phyloP scores from a whole-genome alignment of 2,329 filamentous ascomycete species.

The Aaosphaeria pasadenensis region DNA sequence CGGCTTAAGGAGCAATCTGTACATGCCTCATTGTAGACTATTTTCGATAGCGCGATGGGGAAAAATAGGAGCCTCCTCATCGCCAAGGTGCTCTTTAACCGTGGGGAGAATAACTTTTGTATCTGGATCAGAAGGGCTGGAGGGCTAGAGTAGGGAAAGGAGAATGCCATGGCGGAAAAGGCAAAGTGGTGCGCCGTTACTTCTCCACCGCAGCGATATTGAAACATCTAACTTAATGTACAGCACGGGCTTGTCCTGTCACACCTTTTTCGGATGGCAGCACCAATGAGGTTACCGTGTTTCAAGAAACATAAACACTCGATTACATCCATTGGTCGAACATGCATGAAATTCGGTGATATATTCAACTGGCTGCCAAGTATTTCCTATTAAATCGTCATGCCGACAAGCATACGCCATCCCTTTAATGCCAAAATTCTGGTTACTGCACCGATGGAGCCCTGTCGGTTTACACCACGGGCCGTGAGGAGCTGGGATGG shows the following conservation, averaged over 20 bases:
- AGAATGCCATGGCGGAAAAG: neutral
- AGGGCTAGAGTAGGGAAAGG: too few relatives aligned
- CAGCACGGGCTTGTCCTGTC: neutral
- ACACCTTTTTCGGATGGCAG: neutral
- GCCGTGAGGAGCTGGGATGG: neutral
- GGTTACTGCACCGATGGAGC: neutral
- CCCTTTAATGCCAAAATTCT: neutral
- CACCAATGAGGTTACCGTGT: neutral
- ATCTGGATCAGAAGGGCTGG: too few relatives aligned
- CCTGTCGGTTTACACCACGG: neutral
- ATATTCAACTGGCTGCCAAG: neutral
- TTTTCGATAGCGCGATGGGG: too few relatives aligned
- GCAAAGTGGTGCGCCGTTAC: neutral
- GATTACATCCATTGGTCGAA: neutral
- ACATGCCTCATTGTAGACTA: too few relatives aligned
- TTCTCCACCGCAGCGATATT: constrained; percentile 1
- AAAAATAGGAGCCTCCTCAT: neutral
- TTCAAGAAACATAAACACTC: neutral
- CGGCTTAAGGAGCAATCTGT: too few relatives aligned
- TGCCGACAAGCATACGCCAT: neutral
- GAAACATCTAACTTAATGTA: neutral
- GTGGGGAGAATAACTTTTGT: neutral
- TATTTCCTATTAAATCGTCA: neutral
- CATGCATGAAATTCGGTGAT: neutral
- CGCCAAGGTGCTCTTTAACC: constrained; percentile 1